A percentile compares a stretch with the other conserved stretches of the same genome.
Conservation (phyloP, 2,329 filamentous ascomycete genomes). For the Corinectria fuckeliana region DNA sequence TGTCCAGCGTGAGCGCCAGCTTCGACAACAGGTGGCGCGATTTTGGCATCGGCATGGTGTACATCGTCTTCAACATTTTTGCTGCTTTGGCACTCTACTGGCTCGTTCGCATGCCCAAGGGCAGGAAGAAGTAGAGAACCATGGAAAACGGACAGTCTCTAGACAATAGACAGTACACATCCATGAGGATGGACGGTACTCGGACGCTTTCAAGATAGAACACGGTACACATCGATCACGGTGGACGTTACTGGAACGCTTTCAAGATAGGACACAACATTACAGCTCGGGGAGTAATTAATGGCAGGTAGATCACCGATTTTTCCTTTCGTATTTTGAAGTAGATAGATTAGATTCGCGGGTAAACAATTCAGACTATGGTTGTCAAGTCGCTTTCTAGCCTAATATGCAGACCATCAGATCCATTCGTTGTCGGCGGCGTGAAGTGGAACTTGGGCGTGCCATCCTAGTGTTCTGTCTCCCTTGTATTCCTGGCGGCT, state of each 20-base stretch:
- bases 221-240: background rate
- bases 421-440: too few species aligned
- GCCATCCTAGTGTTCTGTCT: too few species aligned
- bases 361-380: background rate
- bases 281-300: background rate
- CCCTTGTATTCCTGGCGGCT: too few species aligned
- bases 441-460: too few species aligned
- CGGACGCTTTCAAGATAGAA: too few species aligned
- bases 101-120: constrained; percentile 50
- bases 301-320: background rate
- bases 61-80: constrained; percentile 58
- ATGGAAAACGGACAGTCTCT: background rate
- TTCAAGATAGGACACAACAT: background rate
- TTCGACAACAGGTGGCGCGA: constrained; percentile 64
- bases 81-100: constrained; percentile 60
- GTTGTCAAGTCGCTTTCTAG: background rate
- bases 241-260: background rate
- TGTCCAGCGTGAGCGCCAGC: constrained; percentile 49
- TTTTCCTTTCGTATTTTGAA: background rate
- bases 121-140: constrained; percentile 33
- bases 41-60: constrained; percentile 62
- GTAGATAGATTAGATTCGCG: background rate
- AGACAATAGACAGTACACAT: background rate
- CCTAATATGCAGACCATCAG: too few species aligned
- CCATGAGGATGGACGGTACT: background rate